Base-by-base conservation (phyloP, 768 basidiomycete species). In the Grammothele lineata region DNA sequence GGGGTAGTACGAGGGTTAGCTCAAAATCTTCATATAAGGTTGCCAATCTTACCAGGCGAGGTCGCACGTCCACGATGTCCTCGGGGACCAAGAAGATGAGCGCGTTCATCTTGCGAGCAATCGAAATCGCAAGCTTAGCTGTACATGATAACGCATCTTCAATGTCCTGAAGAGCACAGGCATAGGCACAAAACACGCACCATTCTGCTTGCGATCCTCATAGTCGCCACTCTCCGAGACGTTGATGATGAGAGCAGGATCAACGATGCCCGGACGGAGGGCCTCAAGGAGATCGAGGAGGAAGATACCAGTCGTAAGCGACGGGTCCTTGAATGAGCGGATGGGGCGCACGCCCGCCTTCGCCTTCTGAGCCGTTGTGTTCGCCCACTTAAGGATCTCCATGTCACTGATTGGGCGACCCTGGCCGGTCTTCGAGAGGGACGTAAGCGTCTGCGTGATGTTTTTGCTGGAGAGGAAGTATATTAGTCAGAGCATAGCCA, bases 111-210 rank as follows among this genome's bases (percentile, higher is more conserved):
- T 98, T 98, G 61, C 95, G 77, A n/a, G 95, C 94, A 57, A 98
- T 97, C 3, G 95, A 97, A 57, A 98, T 97, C 7, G 92, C 95
- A 54, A 97, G 68, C 79, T 97, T 97, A 14, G 94, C 94, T 96
- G 53, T n/a, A 30, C 8, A 14, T 7, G 14, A 30, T 7, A 14
- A 14, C 14, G 8, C 7, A 14, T 30, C 27, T 30, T 7, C 8
- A 30, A 7, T 7, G 7, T 30, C 14, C 14, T 30, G 27, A 7
- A 7, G 8, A 30, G 27, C 27, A 14, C 7, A 7, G 14, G 7
- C 27, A 7, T 30, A n/a, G n/a, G n/a, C n/a, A n/a, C n/a, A n/a
- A n/a, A n/a, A n/a, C 4, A 67, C 81, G 17, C 49, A 95, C 94
- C 93, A 60, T 98, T 99, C 70, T 90, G 86, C 59, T 87, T 77